Evolutionary conservation across 2,329 filamentous ascomycete genomes (phyloP), one percentile per base, ranked within the genome.

Genomic region (Diaporthe sp.): DNA sequence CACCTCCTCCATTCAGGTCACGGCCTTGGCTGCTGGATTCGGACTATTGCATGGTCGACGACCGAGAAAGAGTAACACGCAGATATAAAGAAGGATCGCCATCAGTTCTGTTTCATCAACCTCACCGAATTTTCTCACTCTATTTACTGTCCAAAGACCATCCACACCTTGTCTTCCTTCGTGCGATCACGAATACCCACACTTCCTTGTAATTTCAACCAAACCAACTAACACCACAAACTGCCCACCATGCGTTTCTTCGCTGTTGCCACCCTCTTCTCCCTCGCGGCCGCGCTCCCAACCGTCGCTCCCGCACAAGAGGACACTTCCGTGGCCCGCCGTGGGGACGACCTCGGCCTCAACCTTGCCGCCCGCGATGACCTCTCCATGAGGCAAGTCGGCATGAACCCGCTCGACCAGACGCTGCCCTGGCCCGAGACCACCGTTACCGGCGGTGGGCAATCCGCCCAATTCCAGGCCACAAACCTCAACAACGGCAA

Each of bases 241-340:
- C 40, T 17, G 17, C 58, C 38, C 60, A 45, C 9, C 40, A 64
- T 64, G 60, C 60, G 60, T 64, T 64, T 64, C 38, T 45, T 64
- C 2, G 10, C 60, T 17, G 19, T 64, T 25, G 25, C 60, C 38
- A 19, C 60, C 25, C 60, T 64, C 25, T 45, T 64, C 40, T 45
- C 40, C 25, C 60, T 64, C 40, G 60, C 40, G 25, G 38, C 15
- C 40, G 38, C 60, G 7, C 60, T 64, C 25, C 60, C 60, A 45
- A 17, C 60, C 60, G 17, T n/a, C 9, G 40, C 40, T 22, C 40
- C 40, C 25, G 40, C 40, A 17, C 19, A 55, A 28, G 6, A 55
- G 28, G 60, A 64, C 17, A 47, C 60, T 30, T 47, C 60, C 17
- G 60, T 64, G 38, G 40, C 60, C 38, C 25, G 28, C 38, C 60